Base-by-base conservation (phyloP, 768 basidiomycete genomes). In the Tremella yokohamensis region DNA sequence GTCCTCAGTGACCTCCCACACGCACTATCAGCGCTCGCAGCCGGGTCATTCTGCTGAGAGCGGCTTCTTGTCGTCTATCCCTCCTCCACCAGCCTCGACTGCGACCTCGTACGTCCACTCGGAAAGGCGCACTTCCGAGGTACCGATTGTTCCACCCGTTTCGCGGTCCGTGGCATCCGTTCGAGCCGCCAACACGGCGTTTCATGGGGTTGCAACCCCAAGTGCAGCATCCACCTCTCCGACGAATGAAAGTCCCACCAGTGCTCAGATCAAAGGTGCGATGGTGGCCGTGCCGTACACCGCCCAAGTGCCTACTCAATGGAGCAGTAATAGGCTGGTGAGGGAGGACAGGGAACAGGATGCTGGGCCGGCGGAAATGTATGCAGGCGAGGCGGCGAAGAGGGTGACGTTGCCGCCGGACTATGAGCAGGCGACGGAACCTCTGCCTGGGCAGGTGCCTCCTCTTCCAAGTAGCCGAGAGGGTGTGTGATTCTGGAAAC, bases 361-460 rank as follows among this genome's bases (percentile, higher is more conserved):
- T 22, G 42, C 42, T 18, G 42, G 42, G 15, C 42, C 42, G 8
- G 40, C 8, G 34, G 24, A n/a, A 1, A 56, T 51, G 20, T 34
- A 6, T 11, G 29, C 4, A 11, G 29, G 6, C 29, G 29, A 34
- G 29, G 29, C 29, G 29, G 29, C 29, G 6, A 4, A 11, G 29
- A 34, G 29, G 11, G 29, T 34, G 29, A 34, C 29, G 11, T 45
- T 63, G n/a, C 62, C 62, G 2, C 62, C 58, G 8, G 50, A 63
- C 42, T 63, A 63, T 52, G 25, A 45, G 15, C 62, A 63, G 47
- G 62, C 62, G 3, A 63, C 62, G 9, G 47, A 63, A 25, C 62
- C 62, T 25, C 40, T 59, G 13, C 53, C 56, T 18, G 52, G 52
- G 9, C 57, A 58, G 25, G 29, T 34, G 29, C 29, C 29, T 11